These are phyloP conservation scores for Myxozyma monticola DNA, from an alignment of 805 yeast species.

Conservation along the genomic window DNA sequence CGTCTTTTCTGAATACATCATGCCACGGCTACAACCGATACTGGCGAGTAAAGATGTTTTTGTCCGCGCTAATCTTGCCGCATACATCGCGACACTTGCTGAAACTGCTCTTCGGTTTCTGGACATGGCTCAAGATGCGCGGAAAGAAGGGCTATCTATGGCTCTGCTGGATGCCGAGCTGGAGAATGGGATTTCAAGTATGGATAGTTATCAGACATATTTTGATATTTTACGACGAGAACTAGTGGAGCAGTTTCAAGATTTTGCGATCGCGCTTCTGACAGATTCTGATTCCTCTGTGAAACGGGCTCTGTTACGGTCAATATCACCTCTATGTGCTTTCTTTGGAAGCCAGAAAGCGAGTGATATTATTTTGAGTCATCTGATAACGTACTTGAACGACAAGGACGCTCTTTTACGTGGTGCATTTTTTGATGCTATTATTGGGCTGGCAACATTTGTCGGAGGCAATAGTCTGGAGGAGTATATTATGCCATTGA, in stretches of 20 bases:
- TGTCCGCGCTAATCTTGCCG: constrained; percentile 68
- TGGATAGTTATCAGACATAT: constrained; percentile 25
- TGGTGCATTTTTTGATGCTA: constrained; percentile 66
- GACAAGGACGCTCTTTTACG: constrained; percentile 70
- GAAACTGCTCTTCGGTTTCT: constrained; percentile 61
- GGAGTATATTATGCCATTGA: constrained; percentile 80
- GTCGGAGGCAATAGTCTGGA: constrained; percentile 82
- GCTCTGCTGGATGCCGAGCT: constrained; percentile 46
- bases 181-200: constrained; percentile 42
- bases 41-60: constrained; percentile 45
- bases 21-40: constrained; percentile 63
- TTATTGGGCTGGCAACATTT: constrained; percentile 72
- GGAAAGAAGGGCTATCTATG: constrained; percentile 35
- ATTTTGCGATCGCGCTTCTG: constrained; percentile 60
- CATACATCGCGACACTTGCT: constrained; percentile 72
- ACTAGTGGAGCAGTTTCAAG: constrained; percentile 59
- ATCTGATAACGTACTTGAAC: constrained; percentile 85
- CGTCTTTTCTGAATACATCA: constrained; percentile 76
- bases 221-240: constrained; percentile 45
- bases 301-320: constrained; percentile 63
- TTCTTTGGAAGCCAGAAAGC: constrained; percentile 86
- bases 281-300: constrained; percentile 71
- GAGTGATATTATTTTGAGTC: constrained; percentile 84
- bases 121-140: constrained; percentile 52
- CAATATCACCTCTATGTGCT: constrained; percentile 74